Evolutionary conservation across 2,329 filamentous ascomycete genomes (phyloP).

Genomic region (Alternaria arbusti): DNA sequence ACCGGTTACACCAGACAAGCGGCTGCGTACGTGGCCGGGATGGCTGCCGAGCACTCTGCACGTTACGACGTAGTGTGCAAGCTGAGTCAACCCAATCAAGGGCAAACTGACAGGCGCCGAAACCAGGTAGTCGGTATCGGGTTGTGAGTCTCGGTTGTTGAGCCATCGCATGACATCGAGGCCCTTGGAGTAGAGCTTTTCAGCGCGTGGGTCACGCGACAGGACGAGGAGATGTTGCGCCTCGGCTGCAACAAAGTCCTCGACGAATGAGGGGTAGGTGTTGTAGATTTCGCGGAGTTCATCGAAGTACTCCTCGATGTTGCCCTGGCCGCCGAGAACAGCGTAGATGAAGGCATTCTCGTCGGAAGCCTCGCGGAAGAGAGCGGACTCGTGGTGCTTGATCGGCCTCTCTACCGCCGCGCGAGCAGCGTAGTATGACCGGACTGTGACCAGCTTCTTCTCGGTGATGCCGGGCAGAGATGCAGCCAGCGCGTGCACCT

Average conservation of each 20-base stretch:
- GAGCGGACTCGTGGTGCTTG: conserved; percentile 89
- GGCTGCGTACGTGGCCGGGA: conserved; percentile 84
- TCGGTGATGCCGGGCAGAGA: conserved; percentile 85
- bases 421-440: conserved; percentile 90
- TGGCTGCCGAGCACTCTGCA: conserved; percentile 90
- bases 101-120: conserved; percentile 76
- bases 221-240: conserved; percentile 88
- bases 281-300: conserved; percentile 90
- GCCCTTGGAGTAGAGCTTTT: conserved; percentile 98
- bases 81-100: conserved; percentile 92
- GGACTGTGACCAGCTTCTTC: conserved; percentile 90
- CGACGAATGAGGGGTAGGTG: conserved; percentile 89
- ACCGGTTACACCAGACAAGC: conserved; percentile 86
- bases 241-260: conserved; percentile 79
- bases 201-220: conserved; percentile 80
- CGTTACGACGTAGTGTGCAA: conserved; percentile 93
- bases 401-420: conserved; percentile 83
- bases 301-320: conserved; percentile 99
- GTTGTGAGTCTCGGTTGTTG: conserved; percentile 84
- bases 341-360: conserved; percentile 85
- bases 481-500: conserved; percentile 89
- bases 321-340: conserved; percentile 96
- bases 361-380: conserved; percentile 86
- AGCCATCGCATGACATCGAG: conserved; percentile 94
- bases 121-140: conserved; percentile 80